Conservation (phyloP, 192 early-diverging fungal species). For the Entomortierella chlamydospora region DNA sequence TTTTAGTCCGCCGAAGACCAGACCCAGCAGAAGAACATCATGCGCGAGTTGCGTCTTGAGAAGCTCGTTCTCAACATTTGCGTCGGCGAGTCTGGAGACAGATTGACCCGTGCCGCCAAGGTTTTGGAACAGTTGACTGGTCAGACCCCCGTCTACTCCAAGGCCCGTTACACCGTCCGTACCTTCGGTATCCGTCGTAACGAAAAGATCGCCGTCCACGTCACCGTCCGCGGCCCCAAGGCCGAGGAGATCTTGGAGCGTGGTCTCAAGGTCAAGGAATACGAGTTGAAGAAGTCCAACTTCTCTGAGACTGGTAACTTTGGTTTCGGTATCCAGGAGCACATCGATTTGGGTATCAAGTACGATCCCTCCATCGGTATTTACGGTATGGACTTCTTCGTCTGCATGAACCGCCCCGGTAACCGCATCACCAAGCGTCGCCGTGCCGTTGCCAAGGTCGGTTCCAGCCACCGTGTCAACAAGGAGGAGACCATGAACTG, state of each 20-base stretch:
- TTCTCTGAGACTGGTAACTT: slow-evolving; percentile 99
- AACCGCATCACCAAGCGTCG: slow-evolving; percentile 95
- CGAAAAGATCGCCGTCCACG: slow-evolving; percentile 99
- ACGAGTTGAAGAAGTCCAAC: slow-evolving; percentile 95
- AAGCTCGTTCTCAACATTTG: slow-evolving; percentile 99
- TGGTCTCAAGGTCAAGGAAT: slow-evolving; percentile 99
- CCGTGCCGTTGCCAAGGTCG: slow-evolving; percentile 85
- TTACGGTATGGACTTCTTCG: slow-evolving; percentile 97
- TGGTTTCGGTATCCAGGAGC: slow-evolving; percentile 99
- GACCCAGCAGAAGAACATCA: slow-evolving; percentile 84
- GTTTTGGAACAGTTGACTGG: slow-evolving; percentile 99
- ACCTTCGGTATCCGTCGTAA: slow-evolving; percentile 99
- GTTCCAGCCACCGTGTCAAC: slow-evolving; percentile 89
- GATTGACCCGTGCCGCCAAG: slow-evolving; percentile 99
- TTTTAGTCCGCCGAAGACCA: slow-evolving; percentile 74
- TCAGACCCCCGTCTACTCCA: slow-evolving; percentile 98
- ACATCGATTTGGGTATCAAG: slow-evolving; percentile 99
- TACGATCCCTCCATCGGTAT: slow-evolving; percentile 96
- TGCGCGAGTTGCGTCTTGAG: slow-evolving; percentile 98
- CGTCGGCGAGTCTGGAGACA: slow-evolving; percentile 99
- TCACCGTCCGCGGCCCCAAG: slow-evolving; percentile 93
- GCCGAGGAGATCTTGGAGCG: slow-evolving; percentile 98
- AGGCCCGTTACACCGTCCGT: slow-evolving; percentile 99
- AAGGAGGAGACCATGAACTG: slow-evolving; percentile 97
- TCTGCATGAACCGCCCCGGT: slow-evolving; percentile 98